Conservation (phyloP, 352 stramenopile species). For the Phytophthora megakarya region DNA sequence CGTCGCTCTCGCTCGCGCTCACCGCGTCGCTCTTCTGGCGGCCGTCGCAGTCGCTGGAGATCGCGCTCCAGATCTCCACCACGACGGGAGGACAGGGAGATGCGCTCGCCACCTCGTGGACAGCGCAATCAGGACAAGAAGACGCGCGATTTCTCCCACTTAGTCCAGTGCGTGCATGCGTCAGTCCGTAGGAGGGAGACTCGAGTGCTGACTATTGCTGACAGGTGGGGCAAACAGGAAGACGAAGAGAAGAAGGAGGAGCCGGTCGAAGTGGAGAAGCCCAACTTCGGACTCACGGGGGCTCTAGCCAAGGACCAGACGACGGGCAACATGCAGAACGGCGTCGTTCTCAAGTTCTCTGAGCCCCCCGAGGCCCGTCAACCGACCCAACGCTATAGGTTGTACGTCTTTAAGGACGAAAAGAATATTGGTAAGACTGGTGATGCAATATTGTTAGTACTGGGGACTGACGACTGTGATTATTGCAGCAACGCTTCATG, state of each 20-base stretch:
- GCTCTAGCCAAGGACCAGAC: conserved; percentile 95
- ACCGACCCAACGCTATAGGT: conserved; percentile 92
- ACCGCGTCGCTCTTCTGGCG: conserved; percentile 17
- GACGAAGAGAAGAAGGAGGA: conserved; percentile 57
- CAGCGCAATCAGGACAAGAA: conserved; percentile 45
- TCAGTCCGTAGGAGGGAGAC: neutral
- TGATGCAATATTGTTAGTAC: neutral
- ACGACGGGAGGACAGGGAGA: neutral
- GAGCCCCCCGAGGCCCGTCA: conserved; percentile 95
- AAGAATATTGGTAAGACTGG: conserved; percentile 64
- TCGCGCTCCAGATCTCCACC: conserved; percentile 22
- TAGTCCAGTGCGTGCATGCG: conserved; percentile 53
- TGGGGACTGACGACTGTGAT: conserved; percentile 29
- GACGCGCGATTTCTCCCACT: conserved; percentile 54
- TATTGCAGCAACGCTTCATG: conserved; percentile 91
- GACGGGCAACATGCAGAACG: conserved; percentile 96
- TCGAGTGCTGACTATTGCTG: neutral
- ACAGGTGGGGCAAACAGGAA: conserved; percentile 78
- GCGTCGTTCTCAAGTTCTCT: conserved; percentile 97
- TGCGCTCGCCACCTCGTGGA: conserved; percentile 5
- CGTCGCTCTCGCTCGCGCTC: conserved; percentile 31
- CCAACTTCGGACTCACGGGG: conserved; percentile 98
- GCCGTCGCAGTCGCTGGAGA: conserved; percentile 25
- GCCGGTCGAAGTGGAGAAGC: conserved; percentile 89
- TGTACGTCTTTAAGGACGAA: conserved; percentile 98